Evolutionary conservation across 164 flowering plant species (phyloP).

Genomic region (Nymphaea thermarum): DNA sequence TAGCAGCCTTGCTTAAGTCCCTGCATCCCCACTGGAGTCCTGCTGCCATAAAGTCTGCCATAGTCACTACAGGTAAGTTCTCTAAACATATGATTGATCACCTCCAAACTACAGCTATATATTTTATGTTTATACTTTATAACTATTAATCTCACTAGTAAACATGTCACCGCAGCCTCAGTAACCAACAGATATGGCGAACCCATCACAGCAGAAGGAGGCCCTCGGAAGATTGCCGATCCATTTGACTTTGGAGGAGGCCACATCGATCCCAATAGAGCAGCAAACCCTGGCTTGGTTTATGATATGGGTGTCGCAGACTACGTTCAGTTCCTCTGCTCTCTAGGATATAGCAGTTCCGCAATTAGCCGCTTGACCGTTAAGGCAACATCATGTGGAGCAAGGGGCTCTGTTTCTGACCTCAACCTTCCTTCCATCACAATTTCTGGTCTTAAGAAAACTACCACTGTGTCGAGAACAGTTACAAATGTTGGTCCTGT

Average conservation of each 20-base stretch:
- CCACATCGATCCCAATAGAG: conserved; percentile 26
- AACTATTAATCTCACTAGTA: too few species aligned
- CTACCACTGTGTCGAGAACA: conserved; percentile 26
- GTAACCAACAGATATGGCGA: background rate
- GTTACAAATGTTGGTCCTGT: conserved; percentile 54
- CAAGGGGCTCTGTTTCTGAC: conserved; percentile 10
- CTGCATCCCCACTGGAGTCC: conserved; percentile 16
- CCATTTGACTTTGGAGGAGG: conserved; percentile 41
- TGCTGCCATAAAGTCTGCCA: conserved; percentile 20
- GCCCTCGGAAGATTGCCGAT: conserved; percentile 17
- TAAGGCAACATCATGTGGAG: conserved; percentile 13
- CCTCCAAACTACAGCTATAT: too few species aligned
- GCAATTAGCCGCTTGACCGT: conserved; percentile 21
- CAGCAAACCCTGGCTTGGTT: conserved; percentile 33
- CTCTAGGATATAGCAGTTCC: conserved; percentile 30
- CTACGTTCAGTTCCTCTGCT: conserved; percentile 37
- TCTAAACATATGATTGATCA: too few species aligned
- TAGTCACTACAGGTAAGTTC: conserved; percentile 30
- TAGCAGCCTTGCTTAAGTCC: conserved; percentile 14
- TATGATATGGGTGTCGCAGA: conserved; percentile 31
- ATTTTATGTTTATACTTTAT: too few species aligned
- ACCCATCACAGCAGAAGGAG: background rate
- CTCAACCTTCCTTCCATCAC: conserved; percentile 50
- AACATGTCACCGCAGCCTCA: conserved; percentile 1
- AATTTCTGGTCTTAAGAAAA: conserved; percentile 25